phyloP scores from a whole-genome alignment of 352 stramenopile genomes.

The Phytophthora sojae region DNA sequence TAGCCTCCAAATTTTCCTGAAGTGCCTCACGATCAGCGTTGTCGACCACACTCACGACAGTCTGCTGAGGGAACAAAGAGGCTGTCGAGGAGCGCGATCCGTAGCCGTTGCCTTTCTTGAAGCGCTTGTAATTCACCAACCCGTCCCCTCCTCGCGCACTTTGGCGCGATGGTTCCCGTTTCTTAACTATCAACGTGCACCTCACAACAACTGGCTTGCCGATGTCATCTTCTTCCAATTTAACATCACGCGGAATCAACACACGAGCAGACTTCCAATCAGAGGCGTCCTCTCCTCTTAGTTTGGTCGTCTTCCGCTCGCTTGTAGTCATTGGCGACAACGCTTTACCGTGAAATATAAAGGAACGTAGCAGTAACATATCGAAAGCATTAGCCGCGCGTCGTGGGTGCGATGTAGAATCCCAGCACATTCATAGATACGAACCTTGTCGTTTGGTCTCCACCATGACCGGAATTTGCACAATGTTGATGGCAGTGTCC shows the following conservation, averaged over 20 bases:
- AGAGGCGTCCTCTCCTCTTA: slow-evolving; percentile 10
- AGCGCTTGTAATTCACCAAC: slow-evolving; percentile 82
- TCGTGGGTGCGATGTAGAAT: neutral
- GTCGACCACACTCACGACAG: slow-evolving; percentile 71
- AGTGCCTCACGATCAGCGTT: slow-evolving; percentile 63
- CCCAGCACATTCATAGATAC: neutral
- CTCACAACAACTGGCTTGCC: slow-evolving; percentile 57
- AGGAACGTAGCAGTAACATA: neutral
- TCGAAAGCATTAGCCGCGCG: slow-evolving; percentile 14
- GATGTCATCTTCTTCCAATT: slow-evolving; percentile 38
- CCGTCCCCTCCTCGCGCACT: slow-evolving; percentile 10
- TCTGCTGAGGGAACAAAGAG: slow-evolving; percentile 64
- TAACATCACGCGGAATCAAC: slow-evolving; percentile 33
- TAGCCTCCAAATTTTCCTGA: slow-evolving; percentile 65
- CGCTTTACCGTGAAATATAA: slow-evolving; percentile 7
- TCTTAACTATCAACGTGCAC: slow-evolving; percentile 66
- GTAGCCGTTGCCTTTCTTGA: slow-evolving; percentile 80
- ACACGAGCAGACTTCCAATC: slow-evolving; percentile 47
- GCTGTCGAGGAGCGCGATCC: slow-evolving; percentile 45
- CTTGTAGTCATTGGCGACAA: slow-evolving; percentile 15
- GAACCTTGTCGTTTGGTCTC: slow-evolving; percentile 29
- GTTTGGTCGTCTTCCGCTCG: slow-evolving; percentile 12
- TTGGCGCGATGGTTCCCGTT: slow-evolving; percentile 7
- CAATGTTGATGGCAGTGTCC: slow-evolving; percentile 37
- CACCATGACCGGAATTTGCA: slow-evolving; percentile 26